phyloP scores from a whole-genome alignment of 352 stramenopile species.

The Heterotrichella gracilis region DNA sequence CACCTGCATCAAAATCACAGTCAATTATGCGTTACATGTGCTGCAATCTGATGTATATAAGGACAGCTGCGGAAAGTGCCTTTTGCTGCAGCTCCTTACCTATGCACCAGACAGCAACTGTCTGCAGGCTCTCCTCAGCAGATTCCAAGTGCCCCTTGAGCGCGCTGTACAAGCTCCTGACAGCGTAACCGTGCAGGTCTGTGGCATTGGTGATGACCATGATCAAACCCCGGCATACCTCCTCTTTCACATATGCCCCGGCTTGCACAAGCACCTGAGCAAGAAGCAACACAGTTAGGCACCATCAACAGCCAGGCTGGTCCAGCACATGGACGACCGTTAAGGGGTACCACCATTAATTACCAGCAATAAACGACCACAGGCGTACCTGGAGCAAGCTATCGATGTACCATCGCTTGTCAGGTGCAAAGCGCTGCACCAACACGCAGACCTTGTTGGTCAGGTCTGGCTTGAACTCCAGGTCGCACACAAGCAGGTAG shows the following conservation, averaged over 20 bases:
- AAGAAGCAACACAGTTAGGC: neutral
- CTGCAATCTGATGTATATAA: too few relatives aligned
- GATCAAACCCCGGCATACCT: too few relatives aligned
- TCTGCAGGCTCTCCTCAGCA: conserved; percentile 41
- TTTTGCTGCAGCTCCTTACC: too few relatives aligned
- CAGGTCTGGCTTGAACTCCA: conserved; percentile 63
- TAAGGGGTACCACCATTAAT: neutral
- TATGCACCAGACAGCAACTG: conserved; percentile 81
- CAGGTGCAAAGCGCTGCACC: conserved; percentile 35
- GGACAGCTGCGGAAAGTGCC: too few relatives aligned
- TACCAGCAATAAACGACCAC: conserved; percentile 61
- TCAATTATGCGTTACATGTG: too few relatives aligned
- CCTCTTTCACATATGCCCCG: neutral
- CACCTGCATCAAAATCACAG: too few relatives aligned
- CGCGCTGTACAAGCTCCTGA: conserved; percentile 73
- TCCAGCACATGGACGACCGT: conserved; percentile 11
- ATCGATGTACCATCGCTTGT: conserved; percentile 54
- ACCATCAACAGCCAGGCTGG: neutral
- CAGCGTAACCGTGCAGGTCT: conserved; percentile 67
- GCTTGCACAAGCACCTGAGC: neutral
- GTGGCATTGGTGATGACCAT: too few relatives aligned
- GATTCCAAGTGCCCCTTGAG: conserved; percentile 48
- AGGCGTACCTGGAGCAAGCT: conserved; percentile 86
- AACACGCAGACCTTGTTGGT: conserved; percentile 61
- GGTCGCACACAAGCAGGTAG: conserved; percentile 78